Base-by-base conservation (phyloP, 148 eudicot species). In the Arctostaphylos glauca region DNA sequence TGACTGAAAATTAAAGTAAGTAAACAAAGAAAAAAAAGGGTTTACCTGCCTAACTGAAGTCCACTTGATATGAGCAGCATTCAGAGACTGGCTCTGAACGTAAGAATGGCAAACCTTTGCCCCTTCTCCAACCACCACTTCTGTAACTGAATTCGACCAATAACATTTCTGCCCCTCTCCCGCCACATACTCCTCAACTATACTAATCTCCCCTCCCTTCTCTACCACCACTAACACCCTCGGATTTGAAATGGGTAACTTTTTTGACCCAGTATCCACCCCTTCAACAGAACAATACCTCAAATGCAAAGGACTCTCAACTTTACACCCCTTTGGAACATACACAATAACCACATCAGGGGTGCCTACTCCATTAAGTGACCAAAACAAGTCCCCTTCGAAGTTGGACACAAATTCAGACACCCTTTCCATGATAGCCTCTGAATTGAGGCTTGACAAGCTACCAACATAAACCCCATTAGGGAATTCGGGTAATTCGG, bases 31-130 rank as follows among this genome's bases (percentile, higher is more conserved):
- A 43, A 55, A 4, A 4, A 74, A 73, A 21, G 3, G 16, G 38
- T 48, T 84, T 87, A 96, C 99, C 99, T 96, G 99, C 84, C 87
- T 87, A 84, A 94, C 87, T 4, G 91, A 92, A 83, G 98, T 96
- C 97, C 98, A 96, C 87, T 96, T 96, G 73, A 90, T 90, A 90
- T 96, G 99, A 16, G 95, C 97, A 89, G 98, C 93, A 74, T 84
- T 89, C 82, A 90, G 81, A 64, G 99, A 96, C 85, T 96, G 97
- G 55, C 81, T 88, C 78, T 96, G 99, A 83, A 96, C 83, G 83
- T 96, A 96, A 74, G 98, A 91, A 90, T 96, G 99, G 79, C 80
- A 87, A 66, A 96, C 91, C 60, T 82, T 91, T 82, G 94, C 98
- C 59, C 91, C 97, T 84, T 96, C 92, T 55, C 95, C 92, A 78